Evolutionary conservation across 345 rosid genomes (phyloP).

Genomic region (Atalantia buxifolia): DNA sequence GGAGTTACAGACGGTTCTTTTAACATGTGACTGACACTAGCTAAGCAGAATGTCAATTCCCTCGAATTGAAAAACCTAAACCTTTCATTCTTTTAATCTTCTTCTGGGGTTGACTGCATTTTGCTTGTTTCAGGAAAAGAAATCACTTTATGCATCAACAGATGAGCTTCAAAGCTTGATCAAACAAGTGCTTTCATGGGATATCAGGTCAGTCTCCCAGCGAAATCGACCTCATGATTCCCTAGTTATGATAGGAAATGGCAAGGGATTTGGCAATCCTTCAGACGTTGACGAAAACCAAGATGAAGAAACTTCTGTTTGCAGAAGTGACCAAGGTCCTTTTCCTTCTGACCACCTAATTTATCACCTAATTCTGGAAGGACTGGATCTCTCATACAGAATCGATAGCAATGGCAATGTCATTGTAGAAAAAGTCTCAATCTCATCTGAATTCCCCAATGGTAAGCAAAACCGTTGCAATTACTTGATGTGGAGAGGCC

Average conservation of each 20-base stretch:
- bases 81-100: neutral
- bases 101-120: neutral
- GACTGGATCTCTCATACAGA: constrained; percentile 66
- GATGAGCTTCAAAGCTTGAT: constrained; percentile 65
- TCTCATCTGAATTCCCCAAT: constrained; percentile 16
- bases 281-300: constrained; percentile 16
- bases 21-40: neutral
- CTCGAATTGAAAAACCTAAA: neutral
- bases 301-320: constrained; percentile 22
- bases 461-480: constrained; percentile 19
- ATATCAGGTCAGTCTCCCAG: constrained; percentile 86
- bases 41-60: neutral
- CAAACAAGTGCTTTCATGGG: constrained; percentile 84
- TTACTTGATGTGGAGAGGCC: constrained; percentile 30
- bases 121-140: constrained; percentile 49
- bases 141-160: constrained; percentile 64
- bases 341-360: constrained; percentile 19
- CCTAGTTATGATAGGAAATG: constrained; percentile 7
- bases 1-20: neutral
- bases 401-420: constrained; percentile 59
- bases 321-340: constrained; percentile 1
- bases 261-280: constrained; percentile 1
- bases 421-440: constrained; percentile 44
- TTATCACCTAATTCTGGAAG: constrained; percentile 78
- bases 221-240: constrained; percentile 49